Conservation (phyloP, 164 flowering plant species). For the Aristolochia californica region DNA sequence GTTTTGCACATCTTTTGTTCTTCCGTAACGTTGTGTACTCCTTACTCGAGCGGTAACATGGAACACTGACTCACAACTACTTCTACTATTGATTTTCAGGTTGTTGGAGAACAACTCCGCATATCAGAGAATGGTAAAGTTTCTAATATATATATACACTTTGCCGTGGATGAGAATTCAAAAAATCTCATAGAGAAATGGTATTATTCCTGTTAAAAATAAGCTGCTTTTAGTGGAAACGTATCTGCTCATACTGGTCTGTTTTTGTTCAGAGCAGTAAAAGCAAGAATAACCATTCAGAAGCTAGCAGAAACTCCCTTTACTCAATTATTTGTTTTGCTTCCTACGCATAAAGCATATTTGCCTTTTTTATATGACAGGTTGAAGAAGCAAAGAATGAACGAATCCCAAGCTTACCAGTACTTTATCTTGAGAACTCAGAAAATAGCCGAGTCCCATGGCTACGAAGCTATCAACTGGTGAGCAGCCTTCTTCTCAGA, state of each 20-base stretch:
- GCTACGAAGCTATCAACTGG: constrained; percentile 81
- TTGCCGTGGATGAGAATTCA: no score
- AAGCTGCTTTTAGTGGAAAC: not conserved
- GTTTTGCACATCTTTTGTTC: no score
- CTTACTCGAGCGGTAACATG: not conserved
- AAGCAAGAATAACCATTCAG: no score
- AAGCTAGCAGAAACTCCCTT: no score
- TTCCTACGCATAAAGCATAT: no score
- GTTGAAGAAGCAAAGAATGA: constrained; percentile 36
- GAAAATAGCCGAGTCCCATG: constrained; percentile 69
- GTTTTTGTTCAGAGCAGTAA: no score
- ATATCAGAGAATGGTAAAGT: constrained; percentile 45
- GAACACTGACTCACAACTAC: no score
- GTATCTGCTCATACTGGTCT: no score
- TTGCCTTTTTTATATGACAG: constrained; percentile 23
- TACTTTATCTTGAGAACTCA: constrained; percentile 81
- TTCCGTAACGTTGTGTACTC: no score
- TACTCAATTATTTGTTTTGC: no score
- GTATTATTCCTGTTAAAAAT: not conserved
- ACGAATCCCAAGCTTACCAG: constrained; percentile 52
- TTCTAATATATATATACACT: not conserved
- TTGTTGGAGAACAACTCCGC: constrained; percentile 71
- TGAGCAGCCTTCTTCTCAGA: constrained; percentile 18
- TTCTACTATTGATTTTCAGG: constrained; percentile 26
- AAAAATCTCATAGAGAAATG: no score